phyloP scores from a whole-genome alignment of 257 asterid genomes.

The Scutellaria baicalensis region DNA sequence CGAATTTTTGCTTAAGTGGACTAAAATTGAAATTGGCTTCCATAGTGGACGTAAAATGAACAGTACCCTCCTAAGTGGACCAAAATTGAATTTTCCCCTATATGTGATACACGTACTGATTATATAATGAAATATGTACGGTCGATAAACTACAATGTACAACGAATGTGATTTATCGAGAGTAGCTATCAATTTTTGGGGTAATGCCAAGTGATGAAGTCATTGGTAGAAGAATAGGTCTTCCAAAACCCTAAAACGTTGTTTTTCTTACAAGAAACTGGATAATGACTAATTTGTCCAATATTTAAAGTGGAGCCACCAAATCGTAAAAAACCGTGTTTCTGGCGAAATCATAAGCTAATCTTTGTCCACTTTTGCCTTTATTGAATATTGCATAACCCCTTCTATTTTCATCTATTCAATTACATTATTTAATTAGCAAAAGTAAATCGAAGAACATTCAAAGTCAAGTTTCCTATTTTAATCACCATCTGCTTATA shows the following conservation, averaged over 20 bases:
- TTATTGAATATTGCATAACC: not conserved
- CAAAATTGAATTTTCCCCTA: no score
- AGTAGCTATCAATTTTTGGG: not conserved
- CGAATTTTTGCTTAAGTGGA: no score
- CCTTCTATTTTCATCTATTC: not conserved
- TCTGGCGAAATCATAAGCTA: constrained; percentile 44
- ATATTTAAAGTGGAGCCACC: constrained; percentile 22
- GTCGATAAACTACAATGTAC: no score
- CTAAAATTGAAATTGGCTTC: no score
- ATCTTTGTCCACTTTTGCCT: constrained; percentile 21
- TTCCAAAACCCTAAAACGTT: not conserved
- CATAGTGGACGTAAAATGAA: no score
- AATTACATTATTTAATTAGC: not conserved
- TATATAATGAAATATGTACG: not conserved
- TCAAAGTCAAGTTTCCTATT: constrained; percentile 4
- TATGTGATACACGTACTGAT: no score
- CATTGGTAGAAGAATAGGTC: constrained; percentile 18
- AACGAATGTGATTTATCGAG: not conserved
- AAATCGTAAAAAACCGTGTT: constrained; percentile 43
- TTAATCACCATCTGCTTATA: not conserved
- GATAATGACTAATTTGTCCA: constrained; percentile 16
- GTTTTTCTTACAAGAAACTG: not conserved
- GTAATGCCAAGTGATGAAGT: not conserved
- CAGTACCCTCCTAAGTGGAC: no score
- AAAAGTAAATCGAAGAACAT: constrained; percentile 5